These are phyloP conservation scores for Neofusicoccum umdonicola DNA, from an alignment of 2,329 filamentous ascomycete genomes.

Conservation along the genomic window DNA sequence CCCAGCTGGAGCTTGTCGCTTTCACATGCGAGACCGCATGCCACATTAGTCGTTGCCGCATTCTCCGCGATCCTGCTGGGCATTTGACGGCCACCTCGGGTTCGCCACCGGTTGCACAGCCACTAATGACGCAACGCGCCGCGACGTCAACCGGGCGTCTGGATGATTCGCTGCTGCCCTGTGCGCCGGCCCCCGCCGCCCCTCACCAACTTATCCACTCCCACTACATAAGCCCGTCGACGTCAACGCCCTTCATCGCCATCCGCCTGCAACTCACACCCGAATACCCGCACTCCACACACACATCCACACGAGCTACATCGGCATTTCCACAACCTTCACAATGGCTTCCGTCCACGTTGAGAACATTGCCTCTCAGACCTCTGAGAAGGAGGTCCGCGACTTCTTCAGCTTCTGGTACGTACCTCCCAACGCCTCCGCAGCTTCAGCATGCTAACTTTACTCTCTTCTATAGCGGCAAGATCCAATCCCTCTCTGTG, in stretches of 20 bases:
- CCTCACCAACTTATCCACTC: constrained; percentile 1
- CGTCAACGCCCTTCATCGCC: constrained; percentile 5
- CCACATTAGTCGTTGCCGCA: background rate
- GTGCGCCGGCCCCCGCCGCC: background rate
- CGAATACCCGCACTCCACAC: background rate
- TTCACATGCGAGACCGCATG: background rate
- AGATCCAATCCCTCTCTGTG: constrained; percentile 81
- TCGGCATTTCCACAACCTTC: constrained; percentile 7
- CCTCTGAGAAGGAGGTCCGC: constrained; percentile 83
- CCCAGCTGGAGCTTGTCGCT: background rate
- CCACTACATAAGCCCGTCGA: constrained; percentile 9
- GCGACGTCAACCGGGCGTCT: constrained; percentile 2
- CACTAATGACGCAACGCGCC: constrained; percentile 8
- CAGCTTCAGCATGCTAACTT: constrained; percentile 21
- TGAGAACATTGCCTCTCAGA: constrained; percentile 79
- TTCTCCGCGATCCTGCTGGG: background rate
- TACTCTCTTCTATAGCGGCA: constrained; percentile 61
- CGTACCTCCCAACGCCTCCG: constrained; percentile 29
- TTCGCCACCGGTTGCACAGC: background rate
- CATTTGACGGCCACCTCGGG: background rate
- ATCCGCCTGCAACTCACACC: background rate
- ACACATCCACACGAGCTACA: background rate
- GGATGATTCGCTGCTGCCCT: constrained; percentile 5
- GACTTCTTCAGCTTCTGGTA: constrained; percentile 98
- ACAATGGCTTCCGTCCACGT: constrained; percentile 74